Evolutionary conservation across 2,329 filamentous ascomycete genomes (phyloP).

Genomic region (Diaporthe sp.): DNA sequence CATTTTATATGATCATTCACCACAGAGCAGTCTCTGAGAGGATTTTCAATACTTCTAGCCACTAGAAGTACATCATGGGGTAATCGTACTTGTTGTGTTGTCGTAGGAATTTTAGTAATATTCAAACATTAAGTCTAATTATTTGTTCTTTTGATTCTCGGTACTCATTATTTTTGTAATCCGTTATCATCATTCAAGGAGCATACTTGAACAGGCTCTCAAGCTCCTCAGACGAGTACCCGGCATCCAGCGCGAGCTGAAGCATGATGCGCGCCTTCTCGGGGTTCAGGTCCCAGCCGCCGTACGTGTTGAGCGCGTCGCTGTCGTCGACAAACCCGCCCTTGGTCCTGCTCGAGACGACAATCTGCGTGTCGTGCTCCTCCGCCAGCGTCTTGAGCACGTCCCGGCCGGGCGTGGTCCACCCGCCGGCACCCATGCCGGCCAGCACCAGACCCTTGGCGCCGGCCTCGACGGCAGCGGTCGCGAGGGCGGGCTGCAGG

Average conservation of each 20-base stretch:
- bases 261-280: slow-evolving; percentile 27
- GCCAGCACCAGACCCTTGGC: slow-evolving; percentile 18
- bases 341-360: slow-evolving; percentile 19
- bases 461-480: slow-evolving; percentile 39
- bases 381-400: slow-evolving; percentile 15
- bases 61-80: neutral
- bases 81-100: neutral
- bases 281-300: slow-evolving; percentile 17
- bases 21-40: neutral
- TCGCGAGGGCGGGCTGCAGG: slow-evolving; percentile 62
- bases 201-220: neutral
- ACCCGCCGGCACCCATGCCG: slow-evolving; percentile 8
- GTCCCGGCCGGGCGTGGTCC: neutral
- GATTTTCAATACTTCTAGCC: neutral
- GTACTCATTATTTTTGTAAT: neutral
- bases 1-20: neutral
- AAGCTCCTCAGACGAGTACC: slow-evolving; percentile 15
- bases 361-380: slow-evolving; percentile 16
- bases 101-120: neutral
- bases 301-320: neutral
- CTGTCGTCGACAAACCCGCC: neutral
- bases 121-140: slow-evolving; percentile 6
- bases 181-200: neutral
- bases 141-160: neutral
- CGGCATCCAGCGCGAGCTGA: slow-evolving; percentile 15